Evolutionary conservation across 1,284 basidiomycete genomes (phyloP).

Genomic region (Sanghuangporus sanghuang): DNA sequence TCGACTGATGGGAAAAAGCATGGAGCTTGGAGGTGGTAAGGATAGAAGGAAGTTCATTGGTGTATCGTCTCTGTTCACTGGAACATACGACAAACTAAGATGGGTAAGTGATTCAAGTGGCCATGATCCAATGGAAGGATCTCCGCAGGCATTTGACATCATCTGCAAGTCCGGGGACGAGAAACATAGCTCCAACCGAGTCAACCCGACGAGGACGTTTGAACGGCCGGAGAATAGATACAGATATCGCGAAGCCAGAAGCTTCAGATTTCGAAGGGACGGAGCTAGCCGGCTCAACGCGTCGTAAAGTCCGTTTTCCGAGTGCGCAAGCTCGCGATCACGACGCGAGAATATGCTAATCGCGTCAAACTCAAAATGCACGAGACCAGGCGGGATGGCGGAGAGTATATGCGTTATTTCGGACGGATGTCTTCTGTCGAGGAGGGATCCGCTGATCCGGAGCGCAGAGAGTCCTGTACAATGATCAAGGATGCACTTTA

Average conservation of each 20-base stretch:
- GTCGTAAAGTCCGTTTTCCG: not conserved
- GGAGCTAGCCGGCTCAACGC: not conserved
- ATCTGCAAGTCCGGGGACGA: not conserved
- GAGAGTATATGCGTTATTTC: not conserved
- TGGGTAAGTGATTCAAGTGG: not conserved
- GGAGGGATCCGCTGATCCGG: not conserved
- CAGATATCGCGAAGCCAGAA: not conserved
- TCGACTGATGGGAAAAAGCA: not conserved
- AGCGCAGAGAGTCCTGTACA: not conserved
- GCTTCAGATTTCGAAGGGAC: not conserved
- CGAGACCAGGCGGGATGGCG: not conserved
- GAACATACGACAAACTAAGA: not conserved
- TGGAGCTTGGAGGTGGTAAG: not conserved
- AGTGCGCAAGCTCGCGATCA: not conserved
- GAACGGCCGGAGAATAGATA: not conserved
- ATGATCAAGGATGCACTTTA: not conserved
- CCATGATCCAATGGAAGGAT: not conserved
- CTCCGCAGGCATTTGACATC: not conserved
- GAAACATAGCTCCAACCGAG: not conserved
- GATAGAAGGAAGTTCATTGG: not conserved
- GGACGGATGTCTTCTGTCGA: not conserved
- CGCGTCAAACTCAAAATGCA: not conserved
- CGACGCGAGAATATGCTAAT: not conserved
- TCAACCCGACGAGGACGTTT: not conserved
- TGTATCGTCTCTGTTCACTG: not conserved